Conservation (phyloP, 2,329 filamentous ascomycete species). For the Claviceps africana region DNA sequence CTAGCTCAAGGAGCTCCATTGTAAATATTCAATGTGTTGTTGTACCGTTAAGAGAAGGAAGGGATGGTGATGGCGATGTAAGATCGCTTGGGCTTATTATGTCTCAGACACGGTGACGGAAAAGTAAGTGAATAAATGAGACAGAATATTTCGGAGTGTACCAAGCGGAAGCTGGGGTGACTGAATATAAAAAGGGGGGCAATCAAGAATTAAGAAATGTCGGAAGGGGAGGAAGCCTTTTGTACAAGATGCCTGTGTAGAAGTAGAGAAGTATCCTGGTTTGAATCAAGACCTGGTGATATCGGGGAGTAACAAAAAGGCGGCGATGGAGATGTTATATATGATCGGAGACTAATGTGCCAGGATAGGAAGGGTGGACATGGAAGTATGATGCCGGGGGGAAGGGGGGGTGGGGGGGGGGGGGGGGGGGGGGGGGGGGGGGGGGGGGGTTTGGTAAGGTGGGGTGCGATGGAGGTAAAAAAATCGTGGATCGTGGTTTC, state of each 20-base stretch:
- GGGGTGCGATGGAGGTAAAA: background rate
- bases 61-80: background rate
- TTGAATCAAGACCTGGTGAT: slow-evolving; percentile 3
- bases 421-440: background rate
- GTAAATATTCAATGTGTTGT: background rate
- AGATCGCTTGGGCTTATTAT: background rate
- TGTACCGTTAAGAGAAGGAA: background rate
- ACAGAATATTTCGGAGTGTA: background rate
- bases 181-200: background rate
- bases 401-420: background rate
- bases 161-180: background rate
- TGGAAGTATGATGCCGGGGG: background rate
- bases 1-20: slow-evolving; percentile 53
- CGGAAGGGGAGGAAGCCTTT: background rate
- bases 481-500: background rate
- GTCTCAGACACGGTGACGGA: background rate
- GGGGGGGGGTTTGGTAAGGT: background rate
- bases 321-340: slow-evolving; percentile 8
- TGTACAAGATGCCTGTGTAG: background rate
- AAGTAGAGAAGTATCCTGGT: background rate
- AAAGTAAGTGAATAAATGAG: background rate
- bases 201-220: background rate
- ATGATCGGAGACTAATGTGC: slow-evolving; percentile 7
- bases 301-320: slow-evolving; percentile 1
- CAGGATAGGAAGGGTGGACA: slow-evolving; percentile 2